Evolutionary conservation across 2,329 filamentous ascomycete genomes (phyloP).

Genomic region (Colletotrichum simmondsii): DNA sequence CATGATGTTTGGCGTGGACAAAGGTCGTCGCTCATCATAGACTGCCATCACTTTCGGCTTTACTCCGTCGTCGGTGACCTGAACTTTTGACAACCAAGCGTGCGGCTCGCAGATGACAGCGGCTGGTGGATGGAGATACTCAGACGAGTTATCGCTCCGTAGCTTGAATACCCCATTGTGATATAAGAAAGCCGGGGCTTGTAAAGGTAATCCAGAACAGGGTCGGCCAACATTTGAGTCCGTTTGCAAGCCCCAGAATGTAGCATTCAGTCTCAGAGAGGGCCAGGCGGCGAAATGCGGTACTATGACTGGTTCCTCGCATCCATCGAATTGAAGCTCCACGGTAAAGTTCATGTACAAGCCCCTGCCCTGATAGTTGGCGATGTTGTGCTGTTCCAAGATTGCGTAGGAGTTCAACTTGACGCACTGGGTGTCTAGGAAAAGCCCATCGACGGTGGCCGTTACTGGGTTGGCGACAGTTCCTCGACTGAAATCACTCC

Average conservation of each 20-base stretch:
- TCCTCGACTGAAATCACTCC: background rate
- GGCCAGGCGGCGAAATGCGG: no score
- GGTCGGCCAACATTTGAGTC: background rate
- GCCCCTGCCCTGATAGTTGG: background rate
- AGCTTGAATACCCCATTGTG: background rate
- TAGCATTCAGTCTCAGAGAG: background rate
- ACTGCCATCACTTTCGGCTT: background rate
- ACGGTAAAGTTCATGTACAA: background rate
- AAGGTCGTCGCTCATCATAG: background rate
- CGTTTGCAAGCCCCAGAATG: background rate
- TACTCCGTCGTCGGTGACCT: constrained; percentile 9
- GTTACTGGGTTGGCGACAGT: background rate
- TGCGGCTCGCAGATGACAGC: constrained; percentile 14
- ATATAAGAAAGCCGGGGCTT: constrained; percentile 2
- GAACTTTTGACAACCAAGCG: constrained; percentile 15
- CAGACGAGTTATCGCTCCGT: background rate
- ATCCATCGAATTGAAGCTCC: constrained; percentile 10
- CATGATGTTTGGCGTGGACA: background rate
- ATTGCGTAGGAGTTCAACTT: background rate
- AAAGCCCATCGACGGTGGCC: constrained; percentile 6
- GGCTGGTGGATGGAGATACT: background rate
- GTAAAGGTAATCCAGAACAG: constrained; percentile 2
- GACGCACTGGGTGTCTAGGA: constrained; percentile 6
- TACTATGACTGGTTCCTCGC: background rate
- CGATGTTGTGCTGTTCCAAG: background rate